Conservation (phyloP, 148 eudicot genomes). For the Rhododendron henanense region DNA sequence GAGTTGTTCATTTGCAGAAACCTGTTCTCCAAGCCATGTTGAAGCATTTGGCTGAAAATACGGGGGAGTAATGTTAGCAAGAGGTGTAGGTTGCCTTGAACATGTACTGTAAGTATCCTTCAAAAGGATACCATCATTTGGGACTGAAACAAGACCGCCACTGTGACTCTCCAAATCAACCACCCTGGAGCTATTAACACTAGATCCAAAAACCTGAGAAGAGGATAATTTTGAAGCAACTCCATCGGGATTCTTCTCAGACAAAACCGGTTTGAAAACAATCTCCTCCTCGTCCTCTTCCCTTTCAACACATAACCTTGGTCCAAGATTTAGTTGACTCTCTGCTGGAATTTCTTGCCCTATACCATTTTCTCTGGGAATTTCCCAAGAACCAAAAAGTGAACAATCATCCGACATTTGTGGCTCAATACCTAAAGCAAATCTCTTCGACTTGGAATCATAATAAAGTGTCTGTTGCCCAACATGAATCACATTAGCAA, state of each 20-base stretch:
- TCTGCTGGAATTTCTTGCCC: slow-evolving; percentile 24
- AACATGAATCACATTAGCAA: slow-evolving; percentile 50
- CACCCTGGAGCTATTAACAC: slow-evolving; percentile 14
- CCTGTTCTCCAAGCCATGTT: slow-evolving; percentile 43
- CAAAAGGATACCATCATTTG: slow-evolving; percentile 22
- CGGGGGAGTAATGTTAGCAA: slow-evolving; percentile 27
- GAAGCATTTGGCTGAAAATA: slow-evolving; percentile 35
- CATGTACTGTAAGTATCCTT: slow-evolving; percentile 27
- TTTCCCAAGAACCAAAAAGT: slow-evolving; percentile 24
- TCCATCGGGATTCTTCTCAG: slow-evolving; percentile 49
- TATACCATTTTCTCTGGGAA: slow-evolving; percentile 15
- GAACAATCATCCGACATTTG: slow-evolving; percentile 32
- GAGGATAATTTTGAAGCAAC: slow-evolving; percentile 29
- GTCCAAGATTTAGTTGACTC: slow-evolving; percentile 15
- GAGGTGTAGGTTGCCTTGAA: slow-evolving; percentile 24
- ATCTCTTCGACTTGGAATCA: slow-evolving; percentile 53
- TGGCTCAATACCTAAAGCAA: slow-evolving; percentile 56
- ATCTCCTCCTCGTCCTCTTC: slow-evolving; percentile 98
- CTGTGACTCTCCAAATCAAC: slow-evolving; percentile 28
- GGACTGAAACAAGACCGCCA: slow-evolving; percentile 18
- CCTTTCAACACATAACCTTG: slow-evolving; percentile 33
- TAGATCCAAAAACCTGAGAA: slow-evolving; percentile 30
- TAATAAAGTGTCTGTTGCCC: slow-evolving; percentile 64
- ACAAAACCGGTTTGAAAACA: slow-evolving; percentile 72
- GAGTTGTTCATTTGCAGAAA: slow-evolving; percentile 47